phyloP scores from a whole-genome alignment of 2,329 filamentous ascomycete genomes.

The Chalara sp. region DNA sequence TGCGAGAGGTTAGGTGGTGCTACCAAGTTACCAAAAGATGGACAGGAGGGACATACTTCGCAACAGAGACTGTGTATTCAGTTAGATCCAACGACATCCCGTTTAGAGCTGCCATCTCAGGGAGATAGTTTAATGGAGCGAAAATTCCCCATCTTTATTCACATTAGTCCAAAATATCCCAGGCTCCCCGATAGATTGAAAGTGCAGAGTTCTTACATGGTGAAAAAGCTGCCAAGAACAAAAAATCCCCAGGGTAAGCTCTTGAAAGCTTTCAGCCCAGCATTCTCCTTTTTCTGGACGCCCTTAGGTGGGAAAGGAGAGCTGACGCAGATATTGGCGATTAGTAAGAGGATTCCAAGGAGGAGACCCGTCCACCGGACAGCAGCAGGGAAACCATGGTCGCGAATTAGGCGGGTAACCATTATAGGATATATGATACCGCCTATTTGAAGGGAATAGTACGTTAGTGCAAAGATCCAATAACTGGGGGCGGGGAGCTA shows the following conservation, averaged over 20 bases:
- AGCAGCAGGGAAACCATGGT: conserved; percentile 25
- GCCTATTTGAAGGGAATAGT: conserved; percentile 33
- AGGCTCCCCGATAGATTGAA: conserved; percentile 24
- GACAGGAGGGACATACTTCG: conserved; percentile 2
- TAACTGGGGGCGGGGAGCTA: too few relatives aligned
- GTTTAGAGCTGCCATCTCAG: conserved; percentile 20
- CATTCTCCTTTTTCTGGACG: conserved; percentile 3
- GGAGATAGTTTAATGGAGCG: conserved; percentile 23
- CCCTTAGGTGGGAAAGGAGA: conserved; percentile 37
- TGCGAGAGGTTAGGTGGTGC: too few relatives aligned
- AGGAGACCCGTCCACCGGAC: conserved; percentile 19
- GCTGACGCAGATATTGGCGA: conserved; percentile 42
- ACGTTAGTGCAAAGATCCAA: too few relatives aligned
- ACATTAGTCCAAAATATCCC: conserved; percentile 27
- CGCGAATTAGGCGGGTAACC: conserved; percentile 33
- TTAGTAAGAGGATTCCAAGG: conserved; percentile 31
- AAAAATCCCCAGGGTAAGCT: conserved; percentile 28
- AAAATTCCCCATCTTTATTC: conserved; percentile 28
- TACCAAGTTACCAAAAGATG: too few relatives aligned
- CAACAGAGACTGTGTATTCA: conserved; percentile 1
- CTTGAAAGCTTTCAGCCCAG: too few relatives aligned
- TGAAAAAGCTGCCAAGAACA: conserved; percentile 38
- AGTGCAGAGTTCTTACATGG: conserved; percentile 29
- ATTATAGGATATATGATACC: conserved; percentile 56
- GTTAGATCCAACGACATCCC: conserved; percentile 19